Evolutionary conservation across 306 rosid genomes (phyloP), one percentile per base, ranked within the genome.

Genomic region (Cucumis sativus): DNA sequence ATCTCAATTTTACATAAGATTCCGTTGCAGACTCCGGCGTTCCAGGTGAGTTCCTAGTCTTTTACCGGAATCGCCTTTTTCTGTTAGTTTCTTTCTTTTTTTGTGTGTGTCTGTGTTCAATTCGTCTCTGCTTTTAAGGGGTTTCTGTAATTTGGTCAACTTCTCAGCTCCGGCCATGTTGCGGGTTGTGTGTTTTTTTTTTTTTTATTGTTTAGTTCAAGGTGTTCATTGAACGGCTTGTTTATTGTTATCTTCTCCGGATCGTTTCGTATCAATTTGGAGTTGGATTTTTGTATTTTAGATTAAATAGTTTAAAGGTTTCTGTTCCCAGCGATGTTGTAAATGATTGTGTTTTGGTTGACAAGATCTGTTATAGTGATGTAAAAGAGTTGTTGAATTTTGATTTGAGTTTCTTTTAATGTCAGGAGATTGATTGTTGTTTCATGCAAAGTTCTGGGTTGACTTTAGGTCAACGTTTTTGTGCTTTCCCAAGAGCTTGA

Each of bases 401-500:
- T 43, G 76, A 47, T 23, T 71, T 49, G 8, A 45, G 12, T 33
- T 33, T 33, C 23, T 71, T 47, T 23, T 71, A 4, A 71, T 23
- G 41, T 71, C 25, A 14, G 25, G 13, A 70, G 41, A 47, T 69
- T 21, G 57, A 43, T 70, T 25, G 76, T 47, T 49, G 76, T 70
- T 49, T 21, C 59, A 45, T 70, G 21, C 59, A 68, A 70, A 45
- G 23, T 25, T 49, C 4, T 7, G 21, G 76, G 20, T 70, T 71
- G 76, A 71, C 59, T 71, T 71, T 71, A 25, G 59, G 59, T 71
- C 76, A 49, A 71, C 76, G 76, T 71, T 70, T 70, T 47, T 70
- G 20, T 0, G 39, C 23, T 70, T 64, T 1, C 59, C 58, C 59
- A 51, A 16, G 61, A 72, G 28, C 8, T 51, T 30, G 77, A 17